Percentiles rank a stretch among this genome's conserved stretches.
These are phyloP conservation scores for Fusarium paranaense DNA, from an alignment of 2,329 filamentous ascomycete genomes.

Conservation along the genomic window DNA sequence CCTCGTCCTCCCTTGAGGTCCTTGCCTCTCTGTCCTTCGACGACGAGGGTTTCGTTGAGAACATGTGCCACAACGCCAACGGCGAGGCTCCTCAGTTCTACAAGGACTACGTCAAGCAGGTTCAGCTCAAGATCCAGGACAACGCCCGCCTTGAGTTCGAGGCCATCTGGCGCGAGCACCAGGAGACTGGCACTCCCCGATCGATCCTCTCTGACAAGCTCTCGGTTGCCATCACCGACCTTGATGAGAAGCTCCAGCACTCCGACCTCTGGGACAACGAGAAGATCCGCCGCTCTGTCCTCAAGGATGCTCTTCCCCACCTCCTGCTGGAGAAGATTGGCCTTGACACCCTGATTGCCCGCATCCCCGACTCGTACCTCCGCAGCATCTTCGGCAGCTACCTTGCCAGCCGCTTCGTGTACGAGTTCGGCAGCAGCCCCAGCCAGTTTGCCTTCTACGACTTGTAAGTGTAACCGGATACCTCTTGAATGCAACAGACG, in stretches of 20 bases:
- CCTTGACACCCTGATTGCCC: conserved; percentile 84
- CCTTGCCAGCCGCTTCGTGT: conserved; percentile 94
- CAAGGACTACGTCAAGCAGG: conserved; percentile 89
- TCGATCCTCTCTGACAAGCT: conserved; percentile 93
- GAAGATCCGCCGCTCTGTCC: conserved; percentile 79
- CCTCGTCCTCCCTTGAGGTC: conserved; percentile 95
- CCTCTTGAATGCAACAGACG: neutral
- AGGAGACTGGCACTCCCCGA: conserved; percentile 80
- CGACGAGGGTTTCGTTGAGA: conserved; percentile 84
- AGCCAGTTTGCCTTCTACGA: conserved; percentile 99
- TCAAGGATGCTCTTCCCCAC: conserved; percentile 86
- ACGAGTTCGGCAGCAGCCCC: conserved; percentile 91
- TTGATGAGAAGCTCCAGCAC: conserved; percentile 95
- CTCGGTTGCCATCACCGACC: conserved; percentile 91
- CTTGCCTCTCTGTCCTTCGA: conserved; percentile 95
- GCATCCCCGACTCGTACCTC: conserved; percentile 92
- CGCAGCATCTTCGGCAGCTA: conserved; percentile 96
- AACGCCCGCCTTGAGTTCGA: conserved; percentile 97
- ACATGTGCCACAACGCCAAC: conserved; percentile 87
- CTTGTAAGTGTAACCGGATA: conserved; percentile 74
- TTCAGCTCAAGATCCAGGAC: conserved; percentile 89
- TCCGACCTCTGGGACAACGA: conserved; percentile 92
- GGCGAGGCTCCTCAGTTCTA: conserved; percentile 91
- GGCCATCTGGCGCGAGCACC: conserved; percentile 96
- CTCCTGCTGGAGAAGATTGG: conserved; percentile 91